Conservation (phyloP, 768 basidiomycete genomes). For the Tylopilus balloui region DNA sequence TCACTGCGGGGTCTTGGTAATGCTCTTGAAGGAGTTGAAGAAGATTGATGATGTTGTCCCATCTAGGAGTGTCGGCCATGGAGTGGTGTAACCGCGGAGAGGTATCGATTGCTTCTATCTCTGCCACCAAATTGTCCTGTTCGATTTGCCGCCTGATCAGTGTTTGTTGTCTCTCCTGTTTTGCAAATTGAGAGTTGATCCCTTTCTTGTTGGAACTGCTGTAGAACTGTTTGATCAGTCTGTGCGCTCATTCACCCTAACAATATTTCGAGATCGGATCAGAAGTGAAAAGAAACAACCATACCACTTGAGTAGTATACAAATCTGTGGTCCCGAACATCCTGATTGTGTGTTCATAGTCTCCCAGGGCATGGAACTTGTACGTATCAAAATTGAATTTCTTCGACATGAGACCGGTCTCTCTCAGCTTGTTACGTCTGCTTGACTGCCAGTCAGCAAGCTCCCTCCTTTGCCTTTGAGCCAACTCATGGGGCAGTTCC, state of each 20-base stretch:
- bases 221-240: conserved; percentile 26
- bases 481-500: neutral
- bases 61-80: neutral
- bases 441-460: neutral
- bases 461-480: neutral
- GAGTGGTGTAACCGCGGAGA: neutral
- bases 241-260: conserved; percentile 1
- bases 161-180: conserved; percentile 9
- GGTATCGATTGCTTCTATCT: neutral
- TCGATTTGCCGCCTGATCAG: neutral
- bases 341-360: conserved; percentile 18
- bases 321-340: neutral
- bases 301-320: neutral
- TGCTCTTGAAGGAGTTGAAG: neutral
- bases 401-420: neutral
- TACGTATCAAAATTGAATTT: conserved; percentile 26
- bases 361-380: conserved; percentile 27
- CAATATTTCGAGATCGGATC: no score
- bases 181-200: neutral
- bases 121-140: neutral
- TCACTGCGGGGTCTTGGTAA: conserved; percentile 12
- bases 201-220: conserved; percentile 20
- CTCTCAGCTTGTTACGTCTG: neutral
- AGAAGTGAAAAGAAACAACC: no score
- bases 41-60: neutral